Base-by-base conservation (phyloP, 768 basidiomycete species). In the Rhodosporidiobolus sp. region DNA sequence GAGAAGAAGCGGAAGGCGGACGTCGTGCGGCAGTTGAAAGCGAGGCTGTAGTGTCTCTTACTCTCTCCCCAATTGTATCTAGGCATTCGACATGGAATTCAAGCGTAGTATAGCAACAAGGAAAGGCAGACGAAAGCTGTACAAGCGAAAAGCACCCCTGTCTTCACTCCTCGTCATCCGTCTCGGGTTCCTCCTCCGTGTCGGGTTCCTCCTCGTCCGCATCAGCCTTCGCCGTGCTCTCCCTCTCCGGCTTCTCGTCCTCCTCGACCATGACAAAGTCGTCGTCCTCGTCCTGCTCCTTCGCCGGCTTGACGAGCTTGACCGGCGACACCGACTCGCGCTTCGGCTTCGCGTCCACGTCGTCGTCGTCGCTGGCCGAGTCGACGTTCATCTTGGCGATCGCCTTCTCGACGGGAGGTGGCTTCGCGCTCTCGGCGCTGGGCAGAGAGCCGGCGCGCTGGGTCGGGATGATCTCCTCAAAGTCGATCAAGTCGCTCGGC, bases 161-260 rank as follows among this genome's bases (percentile, higher is more conserved):
- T n/a, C n/a, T n/a, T n/a, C n/a, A n/a, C n/a, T n/a, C n/a, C n/a
- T n/a, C 82, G 78, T 91, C 90, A 76, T 84, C 83, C 70, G 83
- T 69, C 16, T 75, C 72, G 48, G 72, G 65, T 32, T 65, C 59
- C 24, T 69, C 52, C 55, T 57, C 60, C 35, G 63, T 63, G 26
- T 58, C 67, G 11, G 67, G 65, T 1, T 67, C 69, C 19, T 75
- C 76, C 28, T 72, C 68, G 4, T 71, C 73, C 24, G 70, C 48
- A 9, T 32, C 74, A 1, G 56, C 46, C 34, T 46, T 49, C 28
- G 55, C 70, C 19, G 60, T 69, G n/a, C 32, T 63, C 66, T 5
- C 59, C 66, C 20, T 79, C 79, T 80, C 80, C 5, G 85, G 79
- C 46, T 86, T 85, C 0, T 79, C 70, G 38, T 62, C 73, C 60